Evolutionary conservation across 2,329 filamentous ascomycete species (phyloP), one percentile per base, ranked within the genome.

Genomic region (Chalara sp.): DNA sequence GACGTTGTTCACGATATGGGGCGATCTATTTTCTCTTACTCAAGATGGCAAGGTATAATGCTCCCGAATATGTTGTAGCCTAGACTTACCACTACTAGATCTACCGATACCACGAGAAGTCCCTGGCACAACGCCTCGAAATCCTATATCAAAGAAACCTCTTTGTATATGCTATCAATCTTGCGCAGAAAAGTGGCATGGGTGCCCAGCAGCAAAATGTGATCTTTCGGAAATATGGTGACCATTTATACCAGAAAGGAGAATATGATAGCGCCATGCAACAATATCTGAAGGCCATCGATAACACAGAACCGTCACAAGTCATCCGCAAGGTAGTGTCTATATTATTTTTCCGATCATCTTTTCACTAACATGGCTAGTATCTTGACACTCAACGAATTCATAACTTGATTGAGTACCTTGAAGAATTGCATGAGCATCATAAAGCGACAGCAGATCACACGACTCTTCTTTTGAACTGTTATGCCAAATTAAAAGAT

Each of bases 221-320:
- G 52, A 99, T 99, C 52, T 95, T 92, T 64, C 84, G 92, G 52
- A 91, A 86, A 65, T 97, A 96, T 67, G 93, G 92, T 10, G 93
- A 99, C 65, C 88, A 92, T 62, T 70, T 97, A 4, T 97, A 99
- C 63, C 89, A 95, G 58, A 96, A 95, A 63, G 89, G 87, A 5
- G 91, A 96, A 64, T 99, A 92, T 63, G 93, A 99, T 64, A 93
- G 88, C 6, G 91, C 95, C n/a, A 99, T 99, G 95, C 86, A 95
- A 61, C 93, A 97, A 67, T 99, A 99, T 65, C 83, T 99, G 55
- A 87, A 89, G 60, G 92, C 95, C 0, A 96, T 99, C 53, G 91
- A 96, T 64, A 93, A 89, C 53, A 97, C 92, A 0, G 92, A 97
- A 62, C 92, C 92, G 6, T 96, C 92, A 1, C 92, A 96, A 64